Conservation (phyloP, 257 asterid genomes). For the Nicotiana sylvestris region DNA sequence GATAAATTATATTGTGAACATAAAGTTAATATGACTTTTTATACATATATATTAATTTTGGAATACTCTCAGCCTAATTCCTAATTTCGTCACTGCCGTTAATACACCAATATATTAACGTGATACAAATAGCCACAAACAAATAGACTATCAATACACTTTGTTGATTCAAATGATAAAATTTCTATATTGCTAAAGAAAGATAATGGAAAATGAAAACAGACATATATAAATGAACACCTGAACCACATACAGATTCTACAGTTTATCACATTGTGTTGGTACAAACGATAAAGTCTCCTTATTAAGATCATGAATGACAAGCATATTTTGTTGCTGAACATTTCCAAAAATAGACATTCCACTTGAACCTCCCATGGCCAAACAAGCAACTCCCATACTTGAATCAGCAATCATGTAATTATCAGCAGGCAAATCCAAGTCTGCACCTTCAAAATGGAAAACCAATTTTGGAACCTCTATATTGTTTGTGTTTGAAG, state of each 20-base stretch:
- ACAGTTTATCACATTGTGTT: constrained; percentile 33
- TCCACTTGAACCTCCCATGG: constrained; percentile 73
- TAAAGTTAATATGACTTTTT: too few species aligned
- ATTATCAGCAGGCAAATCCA: constrained; percentile 74
- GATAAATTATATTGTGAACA: too few species aligned
- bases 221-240: background rate
- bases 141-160: background rate
- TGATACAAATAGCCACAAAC: too few species aligned
- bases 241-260: background rate
- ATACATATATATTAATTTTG: too few species aligned
- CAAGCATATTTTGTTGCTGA: constrained; percentile 75
- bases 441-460: constrained; percentile 59
- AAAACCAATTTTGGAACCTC: constrained; percentile 60
- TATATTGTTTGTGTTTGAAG: constrained; percentile 26
- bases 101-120: too few species aligned
- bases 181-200: background rate
- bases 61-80: too few species aligned
- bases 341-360: constrained; percentile 81
- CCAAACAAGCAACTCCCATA: constrained; percentile 64
- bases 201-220: background rate
- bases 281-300: constrained; percentile 58
- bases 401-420: constrained; percentile 61
- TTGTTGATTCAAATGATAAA: background rate
- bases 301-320: constrained; percentile 65
- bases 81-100: too few species aligned